Evolutionary conservation across 768 basidiomycete genomes (phyloP).

Genomic region (Paxillus ammoniavirescens): DNA sequence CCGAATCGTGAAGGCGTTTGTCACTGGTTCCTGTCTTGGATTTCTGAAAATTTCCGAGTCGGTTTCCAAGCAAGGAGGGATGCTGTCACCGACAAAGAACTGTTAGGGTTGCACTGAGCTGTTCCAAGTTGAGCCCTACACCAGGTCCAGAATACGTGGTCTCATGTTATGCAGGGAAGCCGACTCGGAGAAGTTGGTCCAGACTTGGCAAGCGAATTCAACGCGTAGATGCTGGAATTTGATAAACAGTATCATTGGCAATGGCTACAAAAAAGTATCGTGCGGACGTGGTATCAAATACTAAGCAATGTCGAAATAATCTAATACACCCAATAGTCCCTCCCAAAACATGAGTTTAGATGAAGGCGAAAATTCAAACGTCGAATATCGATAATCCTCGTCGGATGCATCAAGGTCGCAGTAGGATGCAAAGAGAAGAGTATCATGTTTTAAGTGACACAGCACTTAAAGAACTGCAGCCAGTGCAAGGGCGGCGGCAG

Average conservation of each 20-base stretch:
- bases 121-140: too few relatives aligned
- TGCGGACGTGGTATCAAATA: background rate
- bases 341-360: background rate
- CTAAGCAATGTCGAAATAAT: background rate
- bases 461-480: conserved; percentile 12
- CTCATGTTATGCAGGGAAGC: too few relatives aligned
- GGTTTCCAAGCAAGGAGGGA: too few relatives aligned
- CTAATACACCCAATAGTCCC: background rate
- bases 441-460: background rate
- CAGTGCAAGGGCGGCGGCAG: conserved; percentile 10
- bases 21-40: too few relatives aligned
- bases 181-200: too few relatives aligned
- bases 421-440: background rate
- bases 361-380: background rate
- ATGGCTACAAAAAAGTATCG: background rate
- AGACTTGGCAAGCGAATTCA: background rate
- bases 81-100: too few relatives aligned
- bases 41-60: too few relatives aligned
- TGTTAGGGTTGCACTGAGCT: too few relatives aligned
- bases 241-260: background rate
- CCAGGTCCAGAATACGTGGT: too few relatives aligned
- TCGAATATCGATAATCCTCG: background rate
- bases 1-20: too few relatives aligned
- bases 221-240: background rate
- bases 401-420: background rate